Evolutionary conservation across 768 basidiomycete species (phyloP).

Genomic region (Arthromyces matolae): DNA sequence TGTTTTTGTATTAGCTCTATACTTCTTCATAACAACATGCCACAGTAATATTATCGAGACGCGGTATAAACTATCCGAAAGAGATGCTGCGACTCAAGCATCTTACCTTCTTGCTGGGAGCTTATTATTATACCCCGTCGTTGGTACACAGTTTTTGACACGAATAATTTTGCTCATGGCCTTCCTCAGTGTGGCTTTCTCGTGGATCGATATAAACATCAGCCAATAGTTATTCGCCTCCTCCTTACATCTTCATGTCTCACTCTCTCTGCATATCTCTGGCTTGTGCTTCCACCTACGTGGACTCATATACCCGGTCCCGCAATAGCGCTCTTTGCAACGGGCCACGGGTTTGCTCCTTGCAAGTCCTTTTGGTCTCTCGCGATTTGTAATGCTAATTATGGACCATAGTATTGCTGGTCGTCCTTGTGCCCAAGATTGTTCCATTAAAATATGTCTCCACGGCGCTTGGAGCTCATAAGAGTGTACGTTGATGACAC

Average conservation of each 20-base stretch:
- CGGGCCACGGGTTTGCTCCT: conserved; percentile 73
- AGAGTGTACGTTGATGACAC: conserved; percentile 53
- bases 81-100: conserved; percentile 56
- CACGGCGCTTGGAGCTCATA: conserved; percentile 75
- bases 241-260: conserved; percentile 55
- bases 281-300: conserved; percentile 59
- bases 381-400: conserved; percentile 1
- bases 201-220: conserved; percentile 55
- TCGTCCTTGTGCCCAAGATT: conserved; percentile 69
- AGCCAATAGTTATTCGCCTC: conserved; percentile 55
- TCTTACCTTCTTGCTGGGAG: conserved; percentile 72
- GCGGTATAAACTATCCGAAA: conserved; percentile 59
- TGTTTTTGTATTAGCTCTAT: not conserved
- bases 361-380: conserved; percentile 36
- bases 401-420: conserved; percentile 55
- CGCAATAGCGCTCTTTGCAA: conserved; percentile 56
- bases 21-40: conserved; percentile 5
- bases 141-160: conserved; percentile 28
- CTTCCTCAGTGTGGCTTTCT: conserved; percentile 55
- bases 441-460: conserved; percentile 71
- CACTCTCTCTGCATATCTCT: conserved; percentile 59
- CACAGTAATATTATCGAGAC: conserved; percentile 68
- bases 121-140: conserved; percentile 65
- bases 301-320: conserved; percentile 59
- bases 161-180: not conserved